Percentiles rank a stretch among this genome's conserved stretches.
These are phyloP conservation scores for Emmonsiellopsis sp. DNA, from an alignment of 2,329 filamentous ascomycete species.

Conservation along the genomic window DNA sequence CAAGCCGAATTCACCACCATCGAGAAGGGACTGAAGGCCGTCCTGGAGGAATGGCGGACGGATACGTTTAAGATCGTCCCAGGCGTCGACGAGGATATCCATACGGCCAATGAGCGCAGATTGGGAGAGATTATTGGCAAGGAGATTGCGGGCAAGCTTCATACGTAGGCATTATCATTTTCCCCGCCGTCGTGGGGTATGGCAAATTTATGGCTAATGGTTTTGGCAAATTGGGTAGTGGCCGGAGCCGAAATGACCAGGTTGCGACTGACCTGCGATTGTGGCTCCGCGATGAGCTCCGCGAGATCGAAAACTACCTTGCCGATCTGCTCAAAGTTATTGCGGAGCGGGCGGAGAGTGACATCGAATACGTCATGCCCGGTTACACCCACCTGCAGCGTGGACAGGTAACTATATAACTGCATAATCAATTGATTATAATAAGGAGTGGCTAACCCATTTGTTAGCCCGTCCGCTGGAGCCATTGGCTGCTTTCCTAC, in stretches of 20 bases:
- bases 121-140: constrained; percentile 80
- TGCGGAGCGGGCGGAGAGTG: constrained; percentile 59
- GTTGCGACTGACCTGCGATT: constrained; percentile 83
- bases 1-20: constrained; percentile 61
- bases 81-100: constrained; percentile 19
- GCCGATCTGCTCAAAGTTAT: constrained; percentile 61
- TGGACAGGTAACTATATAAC: constrained; percentile 8
- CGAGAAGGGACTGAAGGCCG: constrained; percentile 55
- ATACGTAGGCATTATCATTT: constrained; percentile 49
- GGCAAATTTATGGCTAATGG: background rate
- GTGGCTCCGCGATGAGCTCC: constrained; percentile 71
- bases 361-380: constrained; percentile 73
- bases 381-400: constrained; percentile 76
- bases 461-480: constrained; percentile 63
- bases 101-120: constrained; percentile 39
- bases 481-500: constrained; percentile 71
- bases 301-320: constrained; percentile 59
- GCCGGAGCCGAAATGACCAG: constrained; percentile 82
- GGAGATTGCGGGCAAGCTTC: constrained; percentile 76
- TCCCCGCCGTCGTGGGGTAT: too few species aligned
- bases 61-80: constrained; percentile 18
- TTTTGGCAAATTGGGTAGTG: constrained; percentile 20
- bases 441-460: background rate
- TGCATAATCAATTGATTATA: background rate
- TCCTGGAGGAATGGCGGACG: constrained; percentile 29